Evolutionary conservation across 768 basidiomycete genomes (phyloP), one percentile per base, ranked within the genome.

Genomic region (Fistulinella prunicolor): DNA sequence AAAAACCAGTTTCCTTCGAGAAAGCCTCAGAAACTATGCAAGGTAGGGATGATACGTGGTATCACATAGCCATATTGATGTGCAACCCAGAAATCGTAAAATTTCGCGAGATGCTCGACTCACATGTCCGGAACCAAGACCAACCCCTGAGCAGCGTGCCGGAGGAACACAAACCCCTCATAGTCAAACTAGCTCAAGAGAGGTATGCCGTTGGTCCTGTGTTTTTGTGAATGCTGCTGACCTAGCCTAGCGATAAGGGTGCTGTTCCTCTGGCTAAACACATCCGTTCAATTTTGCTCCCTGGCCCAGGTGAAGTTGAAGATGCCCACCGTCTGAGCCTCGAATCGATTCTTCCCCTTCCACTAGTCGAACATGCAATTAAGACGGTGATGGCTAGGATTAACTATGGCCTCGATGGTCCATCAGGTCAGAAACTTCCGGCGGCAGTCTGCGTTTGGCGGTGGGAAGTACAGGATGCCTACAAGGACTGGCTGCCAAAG

Each of bases 161-260:
- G 1, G 78, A 84, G 4, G 80, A 86, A 51, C 76, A 92, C 62
- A 75, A 70, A 53, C 80, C 89, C 1, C 69, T 94, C 21, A 79
- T 95, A 56, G 91, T 83, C 6, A 92, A 93, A 65, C 67, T 93
- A 34, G 81, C 81, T 1, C 87, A 92, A 54, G 93, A 95, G 70
- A 93, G 91, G 93, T 91, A 73, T 46, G 40, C 24, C 44, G 35
- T 51, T 4, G 22, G 21, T 35, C 10, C 19, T 26, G 8, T 21
- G 19, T 26, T 47, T 43, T 23, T 8, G 10, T 35, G 49, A 42
- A 53, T 30, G 20, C 37, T 16, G 37, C 57, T 24, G 44, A 56
- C 52, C 50, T 53, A 30, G 21, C 36, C 28, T 49, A 95, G 92
- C 57, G 90, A 93, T 64, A 91, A 89, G 67, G 76, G 82, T 1